Evolutionary conservation across 495 filamentous ascomycete species (phyloP), one percentile per base, ranked within the genome.

Genomic region (Penicillium tannophilum): DNA sequence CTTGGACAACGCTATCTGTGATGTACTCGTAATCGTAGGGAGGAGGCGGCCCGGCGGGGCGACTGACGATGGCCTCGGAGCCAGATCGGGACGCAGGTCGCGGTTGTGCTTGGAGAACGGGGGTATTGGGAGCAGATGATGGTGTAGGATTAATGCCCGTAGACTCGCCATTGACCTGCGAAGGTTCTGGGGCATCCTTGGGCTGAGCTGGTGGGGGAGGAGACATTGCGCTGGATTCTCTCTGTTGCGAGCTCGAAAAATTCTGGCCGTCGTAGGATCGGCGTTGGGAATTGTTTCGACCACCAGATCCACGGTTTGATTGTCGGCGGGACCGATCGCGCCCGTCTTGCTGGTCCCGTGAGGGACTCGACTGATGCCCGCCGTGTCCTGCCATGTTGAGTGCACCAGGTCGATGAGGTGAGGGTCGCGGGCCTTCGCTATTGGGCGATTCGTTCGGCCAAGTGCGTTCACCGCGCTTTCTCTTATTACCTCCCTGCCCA

Each of bases 381-480:
- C 44, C 74, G 46, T 86, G 79, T 64, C 86, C 83, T 53, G 83
- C 86, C 66, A 86, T 78, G 63, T 76, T 74, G 59, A 86, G 65
- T 52, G 82, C 82, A 50, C 82, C 79, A 41, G 86, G 86, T 39
- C 84, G 81, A 75, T 89, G 84, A 52, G 86, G 86, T 55, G 86
- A 88, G 51, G 86, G 84, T 60, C 86, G 78, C 55, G 70, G 66
- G 44, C 72, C 70, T 62, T 86, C 82, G 64, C 84, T 76, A 39
- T 46, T 64, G 42, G 67, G 72, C 39, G 75, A 73, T 53, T 86
- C 82, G 54, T 76, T 71, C 12, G 82, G 79, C 65, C 74, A 83
- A 28, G 69, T 74, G 64, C 81, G 71, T 54, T 86, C 84, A 36
- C 72, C 74, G 64, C 84, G 74, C 72, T 87, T 87, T 56, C 84